A percentile compares a stretch with the other conserved stretches of the same genome.
phyloP scores from a whole-genome alignment of 257 asterid species.

The Thymus mandschuricus region DNA sequence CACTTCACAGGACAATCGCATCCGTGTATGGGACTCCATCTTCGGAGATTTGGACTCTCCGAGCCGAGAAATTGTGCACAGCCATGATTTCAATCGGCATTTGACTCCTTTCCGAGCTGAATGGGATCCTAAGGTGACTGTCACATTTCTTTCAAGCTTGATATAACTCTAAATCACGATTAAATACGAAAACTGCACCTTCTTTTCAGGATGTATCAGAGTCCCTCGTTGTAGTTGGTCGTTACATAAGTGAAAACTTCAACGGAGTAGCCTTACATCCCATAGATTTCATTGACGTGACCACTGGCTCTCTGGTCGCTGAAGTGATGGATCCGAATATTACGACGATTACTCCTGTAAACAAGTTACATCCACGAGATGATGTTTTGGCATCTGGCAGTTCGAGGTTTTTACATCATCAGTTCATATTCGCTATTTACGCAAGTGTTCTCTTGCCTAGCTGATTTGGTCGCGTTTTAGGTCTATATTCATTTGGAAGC shows the following conservation, averaged over 20 bases:
- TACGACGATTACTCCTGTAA: slow-evolving; percentile 91
- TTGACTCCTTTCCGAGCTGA: slow-evolving; percentile 93
- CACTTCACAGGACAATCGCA: slow-evolving; percentile 89
- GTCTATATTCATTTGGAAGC: slow-evolving; percentile 93
- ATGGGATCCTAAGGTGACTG: slow-evolving; percentile 91
- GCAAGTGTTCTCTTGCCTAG: not conserved
- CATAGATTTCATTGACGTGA: slow-evolving; percentile 80
- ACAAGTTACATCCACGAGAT: slow-evolving; percentile 90
- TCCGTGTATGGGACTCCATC: slow-evolving; percentile 96
- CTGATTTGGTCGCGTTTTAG: slow-evolving; percentile 38
- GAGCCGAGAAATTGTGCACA: slow-evolving; percentile 95
- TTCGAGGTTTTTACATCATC: slow-evolving; percentile 61
- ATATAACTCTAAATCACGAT: not conserved
- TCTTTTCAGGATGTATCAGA: slow-evolving; percentile 81
- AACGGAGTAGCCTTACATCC: slow-evolving; percentile 94
- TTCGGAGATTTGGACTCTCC: slow-evolving; percentile 85
- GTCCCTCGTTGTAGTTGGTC: slow-evolving; percentile 87
- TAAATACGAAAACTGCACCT: slow-evolving; percentile 1
- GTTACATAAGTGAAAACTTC: slow-evolving; percentile 93
- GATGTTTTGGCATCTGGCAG: slow-evolving; percentile 97
- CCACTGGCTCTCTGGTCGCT: slow-evolving; percentile 89
- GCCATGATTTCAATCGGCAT: slow-evolving; percentile 93
- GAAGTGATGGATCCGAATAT: slow-evolving; percentile 92
- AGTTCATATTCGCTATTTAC: not conserved
- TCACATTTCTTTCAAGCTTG: slow-evolving; percentile 20